Evolutionary conservation across 2,329 filamentous ascomycete species (phyloP).

Genomic region (Graphilbum fragrans): DNA sequence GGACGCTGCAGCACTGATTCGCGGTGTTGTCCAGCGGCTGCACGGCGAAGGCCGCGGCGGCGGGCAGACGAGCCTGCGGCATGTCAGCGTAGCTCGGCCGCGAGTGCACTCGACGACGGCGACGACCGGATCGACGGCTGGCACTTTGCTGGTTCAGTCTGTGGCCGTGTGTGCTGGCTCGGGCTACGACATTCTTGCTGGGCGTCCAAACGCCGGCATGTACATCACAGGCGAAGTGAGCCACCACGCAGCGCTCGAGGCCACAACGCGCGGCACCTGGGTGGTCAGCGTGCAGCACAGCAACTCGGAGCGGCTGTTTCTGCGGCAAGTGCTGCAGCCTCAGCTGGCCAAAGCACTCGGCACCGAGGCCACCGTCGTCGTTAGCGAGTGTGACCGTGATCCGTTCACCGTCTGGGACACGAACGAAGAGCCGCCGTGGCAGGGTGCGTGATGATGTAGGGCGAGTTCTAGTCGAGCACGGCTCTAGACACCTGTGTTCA

Average conservation of each 20-base stretch:
- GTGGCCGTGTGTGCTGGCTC: slow-evolving; percentile 87
- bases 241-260: slow-evolving; percentile 82
- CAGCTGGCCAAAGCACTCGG: slow-evolving; percentile 49
- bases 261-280: slow-evolving; percentile 70
- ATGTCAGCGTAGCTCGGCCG: slow-evolving; percentile 23
- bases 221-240: slow-evolving; percentile 86
- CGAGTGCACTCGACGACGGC: slow-evolving; percentile 45
- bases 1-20: slow-evolving; percentile 30
- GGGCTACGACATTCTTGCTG: slow-evolving; percentile 64
- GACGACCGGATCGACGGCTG: slow-evolving; percentile 27
- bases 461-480: too few relatives aligned
- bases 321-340: slow-evolving; percentile 56
- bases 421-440: slow-evolving; percentile 3
- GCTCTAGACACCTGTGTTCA: too few relatives aligned
- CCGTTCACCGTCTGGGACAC: slow-evolving; percentile 69
- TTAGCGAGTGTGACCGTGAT: slow-evolving; percentile 74
- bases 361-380: slow-evolving; percentile 47
- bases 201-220: slow-evolving; percentile 55
- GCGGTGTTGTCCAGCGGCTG: slow-evolving; percentile 50
- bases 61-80: slow-evolving; percentile 23
- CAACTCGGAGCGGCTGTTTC: slow-evolving; percentile 80
- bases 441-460: too few relatives aligned
- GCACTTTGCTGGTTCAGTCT: slow-evolving; percentile 38
- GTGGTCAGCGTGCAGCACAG: slow-evolving; percentile 85
- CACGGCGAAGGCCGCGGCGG: slow-evolving; percentile 34